Conservation (phyloP, 345 rosid genomes). For the Eucalyptus tenuipes region DNA sequence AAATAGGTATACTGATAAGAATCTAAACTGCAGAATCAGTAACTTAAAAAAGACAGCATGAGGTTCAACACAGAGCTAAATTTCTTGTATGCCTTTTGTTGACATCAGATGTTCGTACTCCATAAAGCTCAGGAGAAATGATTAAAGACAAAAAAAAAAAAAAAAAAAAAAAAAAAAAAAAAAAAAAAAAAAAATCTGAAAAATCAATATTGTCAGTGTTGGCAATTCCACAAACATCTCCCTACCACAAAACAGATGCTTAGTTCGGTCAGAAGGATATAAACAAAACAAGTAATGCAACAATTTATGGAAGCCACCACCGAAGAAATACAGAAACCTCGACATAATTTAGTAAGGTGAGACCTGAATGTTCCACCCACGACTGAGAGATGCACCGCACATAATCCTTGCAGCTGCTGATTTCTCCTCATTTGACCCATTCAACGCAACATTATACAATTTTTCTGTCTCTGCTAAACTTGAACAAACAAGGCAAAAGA, state of each 20-base stretch:
- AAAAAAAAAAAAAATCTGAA: background rate
- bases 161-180: background rate
- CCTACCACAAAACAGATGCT: background rate
- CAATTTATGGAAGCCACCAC: background rate
- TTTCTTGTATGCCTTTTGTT: background rate
- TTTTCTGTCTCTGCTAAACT: constrained; percentile 55
- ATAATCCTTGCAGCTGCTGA: constrained; percentile 51
- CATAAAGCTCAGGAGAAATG: background rate
- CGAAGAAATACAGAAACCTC: background rate
- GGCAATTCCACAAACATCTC: background rate
- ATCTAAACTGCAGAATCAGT: background rate
- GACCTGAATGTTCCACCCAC: constrained; percentile 77
- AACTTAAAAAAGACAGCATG: background rate
- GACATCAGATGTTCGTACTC: background rate
- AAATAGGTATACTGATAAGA: background rate
- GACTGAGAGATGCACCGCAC: constrained; percentile 51
- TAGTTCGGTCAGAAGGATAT: background rate
- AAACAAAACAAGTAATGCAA: background rate
- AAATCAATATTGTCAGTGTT: background rate
- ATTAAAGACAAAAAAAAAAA: background rate
- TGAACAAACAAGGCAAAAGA: constrained; percentile 4
- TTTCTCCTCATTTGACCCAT: constrained; percentile 40
- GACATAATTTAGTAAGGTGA: background rate
- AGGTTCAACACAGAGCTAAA: background rate
- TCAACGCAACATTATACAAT: constrained; percentile 42